A percentile compares a stretch with the other conserved stretches of the same genome.
These are phyloP conservation scores for Lupinus albus DNA, from an alignment of 306 rosid species.

Conservation along the genomic window DNA sequence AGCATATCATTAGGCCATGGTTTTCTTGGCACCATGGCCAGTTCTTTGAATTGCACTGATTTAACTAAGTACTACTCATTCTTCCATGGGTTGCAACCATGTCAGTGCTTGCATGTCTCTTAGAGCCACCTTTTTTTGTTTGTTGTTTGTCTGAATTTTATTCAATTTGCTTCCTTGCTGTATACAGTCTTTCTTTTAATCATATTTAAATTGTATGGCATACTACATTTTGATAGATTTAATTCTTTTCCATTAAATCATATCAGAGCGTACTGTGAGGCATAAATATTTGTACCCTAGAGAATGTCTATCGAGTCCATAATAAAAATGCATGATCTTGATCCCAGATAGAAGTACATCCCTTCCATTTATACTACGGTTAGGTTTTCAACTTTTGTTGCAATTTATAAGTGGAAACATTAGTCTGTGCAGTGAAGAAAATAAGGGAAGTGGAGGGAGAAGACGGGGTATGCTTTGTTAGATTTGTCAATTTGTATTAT, in stretches of 20 bases:
- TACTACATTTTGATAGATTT: too few species aligned
- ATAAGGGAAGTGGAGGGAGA: neutral
- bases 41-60: conserved; percentile 20
- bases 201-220: too few species aligned
- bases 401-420: neutral
- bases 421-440: neutral
- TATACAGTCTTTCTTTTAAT: neutral
- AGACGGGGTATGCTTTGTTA: neutral
- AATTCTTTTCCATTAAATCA: neutral
- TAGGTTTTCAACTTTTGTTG: neutral
- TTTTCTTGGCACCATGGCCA: neutral
- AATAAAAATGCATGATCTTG: neutral
- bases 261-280: neutral
- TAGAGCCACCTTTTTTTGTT: neutral
- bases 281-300: neutral
- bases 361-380: neutral
- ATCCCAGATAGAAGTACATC: neutral
- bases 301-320: neutral
- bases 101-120: neutral
- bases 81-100: conserved; percentile 13
- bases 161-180: neutral
- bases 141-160: neutral
- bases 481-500: neutral
- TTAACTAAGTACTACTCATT: neutral
- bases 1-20: neutral